Conservation (phyloP, 148 eudicot genomes). For the Rhododendron ovatum region DNA sequence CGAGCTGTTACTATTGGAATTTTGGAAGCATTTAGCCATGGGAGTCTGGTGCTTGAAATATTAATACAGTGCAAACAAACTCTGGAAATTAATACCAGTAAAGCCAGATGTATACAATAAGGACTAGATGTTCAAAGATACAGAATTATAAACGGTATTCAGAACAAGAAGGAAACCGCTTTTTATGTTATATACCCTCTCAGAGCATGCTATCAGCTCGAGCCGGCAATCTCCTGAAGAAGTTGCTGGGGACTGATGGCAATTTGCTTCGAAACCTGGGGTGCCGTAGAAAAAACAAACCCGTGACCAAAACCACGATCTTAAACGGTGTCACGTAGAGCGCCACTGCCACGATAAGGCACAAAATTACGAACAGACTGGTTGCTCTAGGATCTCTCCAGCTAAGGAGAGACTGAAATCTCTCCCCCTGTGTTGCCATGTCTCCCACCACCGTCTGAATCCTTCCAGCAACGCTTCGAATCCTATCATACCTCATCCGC, state of each 20-base stretch:
- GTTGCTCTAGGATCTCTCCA: conserved; percentile 42
- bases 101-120: background rate
- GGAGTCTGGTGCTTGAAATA: conserved; percentile 33
- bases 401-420: conserved; percentile 34
- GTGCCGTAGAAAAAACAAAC: conserved; percentile 30
- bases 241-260: conserved; percentile 31
- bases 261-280: conserved; percentile 33
- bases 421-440: conserved; percentile 41
- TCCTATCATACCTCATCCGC: conserved; percentile 34
- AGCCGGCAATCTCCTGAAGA: conserved; percentile 35
- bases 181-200: conserved; percentile 20
- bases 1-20: background rate
- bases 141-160: background rate
- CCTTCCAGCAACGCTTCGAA: conserved; percentile 33
- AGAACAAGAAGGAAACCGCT: background rate
- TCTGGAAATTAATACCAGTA: conserved; percentile 4
- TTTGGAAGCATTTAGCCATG: background rate
- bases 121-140: background rate
- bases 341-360: conserved; percentile 24
- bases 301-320: conserved; percentile 23
- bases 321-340: conserved; percentile 36
- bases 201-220: conserved; percentile 35
- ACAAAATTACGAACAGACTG: conserved; percentile 23
- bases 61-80: conserved; percentile 32
- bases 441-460: conserved; percentile 41